phyloP scores from a whole-genome alignment of 768 basidiomycete genomes.

The Suillus brevipes region DNA sequence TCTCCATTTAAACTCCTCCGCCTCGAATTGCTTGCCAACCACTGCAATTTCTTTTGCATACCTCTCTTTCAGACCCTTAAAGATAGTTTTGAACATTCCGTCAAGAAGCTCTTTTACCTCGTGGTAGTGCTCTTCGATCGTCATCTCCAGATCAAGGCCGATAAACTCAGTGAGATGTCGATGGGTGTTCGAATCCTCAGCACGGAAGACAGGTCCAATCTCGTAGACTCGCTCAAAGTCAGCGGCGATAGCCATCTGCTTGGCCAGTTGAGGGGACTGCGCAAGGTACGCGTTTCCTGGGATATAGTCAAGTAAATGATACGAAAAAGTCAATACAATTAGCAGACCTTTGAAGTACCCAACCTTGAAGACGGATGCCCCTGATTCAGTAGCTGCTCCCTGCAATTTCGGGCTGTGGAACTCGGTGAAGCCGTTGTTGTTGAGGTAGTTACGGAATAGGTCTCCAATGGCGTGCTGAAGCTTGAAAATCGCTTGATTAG shows the following conservation, averaged over 20 bases:
- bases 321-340: constrained; percentile 2
- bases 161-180: constrained; percentile 98
- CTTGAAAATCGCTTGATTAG: constrained; percentile 95
- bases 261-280: constrained; percentile 95
- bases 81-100: constrained; percentile 81
- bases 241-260: constrained; percentile 99
- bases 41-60: constrained; percentile 82
- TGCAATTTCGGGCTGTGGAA: constrained; percentile 98
- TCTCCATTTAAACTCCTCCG: constrained; percentile 94
- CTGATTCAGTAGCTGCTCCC: constrained; percentile 94
- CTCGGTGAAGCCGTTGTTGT: constrained; percentile 77
- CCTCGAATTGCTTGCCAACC: constrained; percentile 86
- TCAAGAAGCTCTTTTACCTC: constrained; percentile 95
- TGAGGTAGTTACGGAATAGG: constrained; percentile 83
- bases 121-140: constrained; percentile 97
- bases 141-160: constrained; percentile 98
- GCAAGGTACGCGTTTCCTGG: constrained; percentile 91
- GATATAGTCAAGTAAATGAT: constrained; percentile 3
- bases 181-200: constrained; percentile 96
- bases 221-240: constrained; percentile 99
- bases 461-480: constrained; percentile 87
- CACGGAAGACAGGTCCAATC: constrained; percentile 95
- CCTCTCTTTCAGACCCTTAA: constrained; percentile 75
- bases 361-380: constrained; percentile 97
- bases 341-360: constrained; percentile 88